Base-by-base conservation (phyloP, 345 rosid genomes). In the Erucastrum elatum region DNA sequence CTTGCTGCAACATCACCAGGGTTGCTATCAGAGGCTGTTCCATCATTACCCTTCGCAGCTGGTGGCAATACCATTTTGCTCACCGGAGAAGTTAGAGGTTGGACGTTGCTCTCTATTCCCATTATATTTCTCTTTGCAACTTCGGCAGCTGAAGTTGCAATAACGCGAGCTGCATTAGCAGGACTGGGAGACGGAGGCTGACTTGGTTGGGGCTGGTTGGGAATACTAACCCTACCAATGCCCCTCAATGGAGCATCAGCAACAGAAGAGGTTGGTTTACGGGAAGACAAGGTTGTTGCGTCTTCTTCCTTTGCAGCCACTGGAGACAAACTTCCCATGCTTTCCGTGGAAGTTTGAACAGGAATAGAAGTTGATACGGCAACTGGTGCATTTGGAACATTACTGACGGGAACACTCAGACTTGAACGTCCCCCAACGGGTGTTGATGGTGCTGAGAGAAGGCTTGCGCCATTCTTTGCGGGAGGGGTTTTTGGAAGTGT, bases 291-390 rank as follows among this genome's bases (percentile, higher is more conserved):
- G 79, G 80, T 79, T 29, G 84, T 71, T 73, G 81, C 75, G 77
- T 95, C 98, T 84, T 91, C 99, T 85, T 93, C 98, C 87, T 89
- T 89, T 46, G 86, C 82, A 84, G 79, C 85, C 63, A 82, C 84
- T 62, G 92, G 87, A 73, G 98, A 88, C 34, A 90, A 79, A 84
- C 90, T 83, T 86, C 81, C 89, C 71, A 85, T 76, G 81, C 68
- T 90, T 80, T 93, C 98, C 75, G 78, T 68, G 64, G 82, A 85
- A 84, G 82, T 83, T 85, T 87, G 88, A 80, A 77, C 80, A 58
- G 93, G 76, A 83, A 78, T 76, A 37, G 90, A 76, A 79, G 81
- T 78, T 63, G 91, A 84, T 73, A 87, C 84, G 72, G 56, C 71
- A 75, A 87, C 79, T 58, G 92, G 66, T 70, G 87, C 41, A 62